phyloP scores from a whole-genome alignment of 2,329 filamentous ascomycete species.

The Bipolaris cookei region DNA sequence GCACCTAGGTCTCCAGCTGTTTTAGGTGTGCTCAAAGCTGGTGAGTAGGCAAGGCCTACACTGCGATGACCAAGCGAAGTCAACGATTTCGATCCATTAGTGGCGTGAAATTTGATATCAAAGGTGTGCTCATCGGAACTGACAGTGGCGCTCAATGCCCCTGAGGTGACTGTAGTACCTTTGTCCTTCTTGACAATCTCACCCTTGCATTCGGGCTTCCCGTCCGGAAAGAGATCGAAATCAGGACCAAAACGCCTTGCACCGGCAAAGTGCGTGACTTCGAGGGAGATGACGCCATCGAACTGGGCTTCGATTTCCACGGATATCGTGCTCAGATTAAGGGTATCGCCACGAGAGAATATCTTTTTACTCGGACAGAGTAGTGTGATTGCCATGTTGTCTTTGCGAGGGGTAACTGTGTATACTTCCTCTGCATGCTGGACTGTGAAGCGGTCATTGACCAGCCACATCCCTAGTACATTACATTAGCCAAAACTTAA shows the following conservation, averaged over 20 bases:
- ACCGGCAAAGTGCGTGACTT: slow-evolving; percentile 65
- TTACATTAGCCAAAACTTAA: slow-evolving; percentile 12
- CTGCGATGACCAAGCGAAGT: slow-evolving; percentile 63
- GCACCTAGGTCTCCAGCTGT: slow-evolving; percentile 60
- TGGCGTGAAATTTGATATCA: slow-evolving; percentile 62
- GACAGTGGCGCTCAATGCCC: slow-evolving; percentile 61
- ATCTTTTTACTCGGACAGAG: slow-evolving; percentile 66
- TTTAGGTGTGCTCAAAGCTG: slow-evolving; percentile 60
- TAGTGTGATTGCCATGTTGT: slow-evolving; percentile 59
- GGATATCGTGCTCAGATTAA: slow-evolving; percentile 63
- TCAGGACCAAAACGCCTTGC: slow-evolving; percentile 60
- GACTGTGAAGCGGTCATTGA: slow-evolving; percentile 64
- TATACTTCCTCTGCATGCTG: slow-evolving; percentile 72
- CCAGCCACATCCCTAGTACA: slow-evolving; percentile 68
- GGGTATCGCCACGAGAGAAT: slow-evolving; percentile 60
- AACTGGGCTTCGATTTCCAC: slow-evolving; percentile 64
- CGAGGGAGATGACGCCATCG: slow-evolving; percentile 66
- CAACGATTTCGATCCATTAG: slow-evolving; percentile 57
- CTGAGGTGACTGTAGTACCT: slow-evolving; percentile 60
- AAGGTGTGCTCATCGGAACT: slow-evolving; percentile 59
- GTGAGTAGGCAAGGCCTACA: slow-evolving; percentile 64
- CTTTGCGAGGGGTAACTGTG: slow-evolving; percentile 54
- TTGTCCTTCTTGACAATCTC: slow-evolving; percentile 50
- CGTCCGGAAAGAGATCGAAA: slow-evolving; percentile 64
- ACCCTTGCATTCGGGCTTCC: slow-evolving; percentile 50